phyloP scores from a whole-genome alignment of 176 grass and related monocot genomes.

The Paspalum notatum region DNA sequence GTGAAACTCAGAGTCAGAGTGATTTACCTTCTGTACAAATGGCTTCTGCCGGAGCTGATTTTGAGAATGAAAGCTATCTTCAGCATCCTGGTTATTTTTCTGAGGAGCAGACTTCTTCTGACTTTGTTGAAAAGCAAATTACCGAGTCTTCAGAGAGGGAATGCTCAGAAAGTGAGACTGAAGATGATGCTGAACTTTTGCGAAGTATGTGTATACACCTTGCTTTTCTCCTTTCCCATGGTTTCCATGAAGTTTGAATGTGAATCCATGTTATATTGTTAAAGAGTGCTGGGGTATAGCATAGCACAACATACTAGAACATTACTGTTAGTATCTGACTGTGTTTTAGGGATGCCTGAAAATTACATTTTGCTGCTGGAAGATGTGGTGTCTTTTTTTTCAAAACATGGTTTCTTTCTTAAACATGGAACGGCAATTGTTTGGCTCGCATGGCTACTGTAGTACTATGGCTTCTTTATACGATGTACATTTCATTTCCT shows the following conservation, averaged over 20 bases:
- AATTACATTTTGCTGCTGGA: conserved; percentile 13
- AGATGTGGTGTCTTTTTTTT: not conserved
- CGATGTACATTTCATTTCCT: not conserved
- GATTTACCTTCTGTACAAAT: conserved; percentile 57
- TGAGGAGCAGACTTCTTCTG: conserved; percentile 77
- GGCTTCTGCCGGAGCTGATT: conserved; percentile 48
- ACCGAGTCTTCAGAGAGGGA: conserved; percentile 71
- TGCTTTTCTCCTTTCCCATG: conserved; percentile 30
- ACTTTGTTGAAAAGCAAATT: conserved; percentile 55
- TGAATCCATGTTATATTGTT: conserved; percentile 26
- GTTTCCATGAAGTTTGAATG: conserved; percentile 2
- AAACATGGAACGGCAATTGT: conserved; percentile 5
- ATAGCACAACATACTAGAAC: conserved; percentile 8
- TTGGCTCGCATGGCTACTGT: not conserved
- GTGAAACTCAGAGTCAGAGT: conserved; percentile 64
- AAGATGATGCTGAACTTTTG: conserved; percentile 69
- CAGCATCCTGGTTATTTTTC: conserved; percentile 60
- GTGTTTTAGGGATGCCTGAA: conserved; percentile 11
- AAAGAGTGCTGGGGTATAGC: conserved; percentile 22
- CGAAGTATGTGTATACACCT: conserved; percentile 56
- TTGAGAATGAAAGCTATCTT: conserved; percentile 71
- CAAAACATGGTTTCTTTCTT: not conserved
- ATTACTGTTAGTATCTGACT: conserved; percentile 7
- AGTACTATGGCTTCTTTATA: not conserved
- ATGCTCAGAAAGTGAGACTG: conserved; percentile 74